phyloP scores from a whole-genome alignment of 2,329 filamentous ascomycete genomes.

The Cytospora chrysosperma region DNA sequence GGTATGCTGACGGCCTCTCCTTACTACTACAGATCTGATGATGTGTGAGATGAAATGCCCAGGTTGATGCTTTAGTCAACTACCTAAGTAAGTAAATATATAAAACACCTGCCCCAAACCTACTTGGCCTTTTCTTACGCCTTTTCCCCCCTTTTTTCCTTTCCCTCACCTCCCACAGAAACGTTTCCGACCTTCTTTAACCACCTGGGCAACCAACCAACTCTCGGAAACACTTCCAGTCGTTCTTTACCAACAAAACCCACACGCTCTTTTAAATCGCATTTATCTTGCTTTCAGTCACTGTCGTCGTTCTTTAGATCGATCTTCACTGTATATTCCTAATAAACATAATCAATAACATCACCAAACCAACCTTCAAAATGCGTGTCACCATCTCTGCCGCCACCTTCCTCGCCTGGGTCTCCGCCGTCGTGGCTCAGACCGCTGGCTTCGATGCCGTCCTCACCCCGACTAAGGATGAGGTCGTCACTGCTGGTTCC shows the following conservation, averaged over 20 bases:
- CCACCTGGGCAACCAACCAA: too few relatives aligned
- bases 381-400: slow-evolving; percentile 54
- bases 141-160: background rate
- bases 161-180: background rate
- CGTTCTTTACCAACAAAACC: slow-evolving; percentile 10
- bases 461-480: slow-evolving; percentile 43
- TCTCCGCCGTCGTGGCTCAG: slow-evolving; percentile 52
- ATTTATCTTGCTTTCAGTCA: background rate
- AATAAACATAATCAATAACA: slow-evolving; percentile 1
- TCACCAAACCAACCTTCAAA: slow-evolving; percentile 51
- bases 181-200: background rate
- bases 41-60: background rate
- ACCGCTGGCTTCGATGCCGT: slow-evolving; percentile 56
- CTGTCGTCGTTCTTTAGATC: background rate
- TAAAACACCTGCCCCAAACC: slow-evolving; percentile 19
- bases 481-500: slow-evolving; percentile 48
- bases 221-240: background rate
- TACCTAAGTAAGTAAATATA: too few relatives aligned
- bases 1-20: slow-evolving; percentile 7
- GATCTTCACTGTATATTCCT: too few relatives aligned
- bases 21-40: background rate
- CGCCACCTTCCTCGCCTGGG: slow-evolving; percentile 52
- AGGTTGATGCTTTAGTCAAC: background rate
- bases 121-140: slow-evolving; percentile 4
- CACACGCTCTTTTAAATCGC: slow-evolving; percentile 17